Conservation (phyloP, 129 eudicot species). For the Flaveria brownii region DNA sequence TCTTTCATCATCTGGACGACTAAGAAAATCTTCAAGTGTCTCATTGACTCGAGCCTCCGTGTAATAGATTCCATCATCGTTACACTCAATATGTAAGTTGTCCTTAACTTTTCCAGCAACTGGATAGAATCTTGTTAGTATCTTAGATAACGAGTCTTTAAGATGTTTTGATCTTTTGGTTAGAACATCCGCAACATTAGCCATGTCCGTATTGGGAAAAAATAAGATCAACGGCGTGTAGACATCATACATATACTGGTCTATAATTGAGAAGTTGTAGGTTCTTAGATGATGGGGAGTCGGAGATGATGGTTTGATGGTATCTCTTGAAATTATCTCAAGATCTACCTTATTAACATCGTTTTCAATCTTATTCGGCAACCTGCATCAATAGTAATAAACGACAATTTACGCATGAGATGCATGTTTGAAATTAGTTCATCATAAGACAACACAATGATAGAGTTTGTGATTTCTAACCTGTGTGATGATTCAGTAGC, state of each 20-base stretch:
- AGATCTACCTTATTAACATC: neutral
- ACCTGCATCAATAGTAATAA: neutral
- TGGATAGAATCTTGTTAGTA: constrained; percentile 26
- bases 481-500: neutral
- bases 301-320: neutral
- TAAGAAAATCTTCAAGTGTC: neutral
- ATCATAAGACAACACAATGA: neutral
- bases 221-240: constrained; percentile 14
- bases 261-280: constrained; percentile 27
- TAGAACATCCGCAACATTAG: constrained; percentile 7
- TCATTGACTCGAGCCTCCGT: neutral
- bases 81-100: neutral
- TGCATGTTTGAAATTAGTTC: neutral
- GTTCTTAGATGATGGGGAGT: constrained; percentile 22
- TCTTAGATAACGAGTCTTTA: constrained; percentile 2
- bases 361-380: neutral
- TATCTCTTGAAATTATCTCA: constrained; percentile 27
- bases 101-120: constrained; percentile 21
- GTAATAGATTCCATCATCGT: neutral
- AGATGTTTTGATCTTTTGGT: constrained; percentile 9
- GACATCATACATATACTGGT: constrained; percentile 19
- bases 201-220: neutral
- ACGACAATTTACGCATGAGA: neutral
- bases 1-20: neutral
- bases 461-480: neutral